These are phyloP conservation scores for Fusarium keratoplasticum DNA, from an alignment of 2,329 filamentous ascomycete species.

Conservation along the genomic window DNA sequence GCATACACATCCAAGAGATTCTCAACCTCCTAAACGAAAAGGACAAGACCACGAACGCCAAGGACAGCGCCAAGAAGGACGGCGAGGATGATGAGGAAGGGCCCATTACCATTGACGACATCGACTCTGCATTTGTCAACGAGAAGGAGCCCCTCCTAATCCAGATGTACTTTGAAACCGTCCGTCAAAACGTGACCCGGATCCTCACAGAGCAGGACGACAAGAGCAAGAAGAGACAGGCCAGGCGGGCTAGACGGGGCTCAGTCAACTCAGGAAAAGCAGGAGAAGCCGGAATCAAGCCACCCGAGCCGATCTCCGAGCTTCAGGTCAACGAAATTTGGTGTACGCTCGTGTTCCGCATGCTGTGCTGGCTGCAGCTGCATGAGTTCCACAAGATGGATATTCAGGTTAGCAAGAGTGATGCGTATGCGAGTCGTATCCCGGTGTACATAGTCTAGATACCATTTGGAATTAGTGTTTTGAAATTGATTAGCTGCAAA, in stretches of 20 bases:
- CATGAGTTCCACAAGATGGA: conserved; percentile 54
- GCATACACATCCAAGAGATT: conserved; percentile 29
- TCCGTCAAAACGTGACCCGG: conserved; percentile 20
- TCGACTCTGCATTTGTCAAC: conserved; percentile 23
- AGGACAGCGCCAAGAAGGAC: rapidly evolving
- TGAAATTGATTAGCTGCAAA: neutral
- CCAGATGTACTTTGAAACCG: conserved; percentile 26
- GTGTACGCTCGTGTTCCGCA: conserved; percentile 52
- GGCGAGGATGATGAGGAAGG: neutral
- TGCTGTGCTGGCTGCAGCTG: conserved; percentile 53
- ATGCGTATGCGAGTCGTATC: conserved; percentile 50
- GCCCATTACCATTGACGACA: conserved; percentile 15
- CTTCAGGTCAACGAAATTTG: conserved; percentile 41
- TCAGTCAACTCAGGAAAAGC: neutral
- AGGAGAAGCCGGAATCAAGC: neutral
- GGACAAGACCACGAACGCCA: neutral
- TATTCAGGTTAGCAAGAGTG: conserved; percentile 47
- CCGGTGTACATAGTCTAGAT: conserved; percentile 48
- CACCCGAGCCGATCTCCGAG: neutral
- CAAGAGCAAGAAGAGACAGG: conserved; percentile 15
- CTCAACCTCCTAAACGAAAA: conserved; percentile 18
- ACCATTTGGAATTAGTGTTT: neutral
- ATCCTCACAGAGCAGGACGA: conserved; percentile 4
- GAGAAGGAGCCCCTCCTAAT: conserved; percentile 25
- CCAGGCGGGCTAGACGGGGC: neutral